These are phyloP conservation scores for Dissophora globulifera DNA, from an alignment of 192 early-diverging fungal genomes.

Conservation along the genomic window DNA sequence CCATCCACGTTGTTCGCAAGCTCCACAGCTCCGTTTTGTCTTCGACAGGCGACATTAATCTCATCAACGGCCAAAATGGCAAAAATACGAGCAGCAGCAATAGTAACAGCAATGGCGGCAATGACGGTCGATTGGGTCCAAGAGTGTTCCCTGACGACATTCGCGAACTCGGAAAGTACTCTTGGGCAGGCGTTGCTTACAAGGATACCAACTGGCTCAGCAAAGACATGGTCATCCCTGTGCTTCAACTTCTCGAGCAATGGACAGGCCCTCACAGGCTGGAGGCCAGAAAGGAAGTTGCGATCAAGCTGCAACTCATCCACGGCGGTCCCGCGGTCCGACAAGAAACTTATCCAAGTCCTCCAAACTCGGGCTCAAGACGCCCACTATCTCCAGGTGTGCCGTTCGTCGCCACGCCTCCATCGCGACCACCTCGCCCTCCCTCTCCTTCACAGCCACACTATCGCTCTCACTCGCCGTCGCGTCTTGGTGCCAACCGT, in stretches of 20 bases:
- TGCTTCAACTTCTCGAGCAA: slow-evolving; percentile 33
- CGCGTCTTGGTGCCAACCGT: too few species aligned
- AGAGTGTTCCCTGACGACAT: slow-evolving; percentile 17
- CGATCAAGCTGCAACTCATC: slow-evolving; percentile 29
- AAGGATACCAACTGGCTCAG: neutral
- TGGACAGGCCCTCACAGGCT: slow-evolving; percentile 29
- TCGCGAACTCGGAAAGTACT: slow-evolving; percentile 36
- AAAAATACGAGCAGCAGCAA: neutral
- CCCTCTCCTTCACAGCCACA: too few species aligned
- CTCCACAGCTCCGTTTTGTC: slow-evolving; percentile 1
- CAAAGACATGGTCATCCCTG: slow-evolving; percentile 41
- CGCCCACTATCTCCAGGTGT: too few species aligned
- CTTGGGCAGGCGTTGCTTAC: slow-evolving; percentile 39
- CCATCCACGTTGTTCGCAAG: slow-evolving; percentile 23
- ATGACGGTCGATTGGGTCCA: neutral
- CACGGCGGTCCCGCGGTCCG: too few species aligned
- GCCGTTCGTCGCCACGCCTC: too few species aligned
- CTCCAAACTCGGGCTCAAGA: too few species aligned
- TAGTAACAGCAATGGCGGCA: neutral
- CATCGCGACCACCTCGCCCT: too few species aligned
- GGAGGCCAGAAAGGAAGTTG: slow-evolving; percentile 20
- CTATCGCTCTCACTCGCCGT: too few species aligned
- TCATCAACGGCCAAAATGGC: too few species aligned
- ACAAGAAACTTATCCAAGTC: too few species aligned
- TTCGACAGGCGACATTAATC: too few species aligned